phyloP scores from a whole-genome alignment of 1,284 basidiomycete genomes.

The Tausonia pullulans region DNA sequence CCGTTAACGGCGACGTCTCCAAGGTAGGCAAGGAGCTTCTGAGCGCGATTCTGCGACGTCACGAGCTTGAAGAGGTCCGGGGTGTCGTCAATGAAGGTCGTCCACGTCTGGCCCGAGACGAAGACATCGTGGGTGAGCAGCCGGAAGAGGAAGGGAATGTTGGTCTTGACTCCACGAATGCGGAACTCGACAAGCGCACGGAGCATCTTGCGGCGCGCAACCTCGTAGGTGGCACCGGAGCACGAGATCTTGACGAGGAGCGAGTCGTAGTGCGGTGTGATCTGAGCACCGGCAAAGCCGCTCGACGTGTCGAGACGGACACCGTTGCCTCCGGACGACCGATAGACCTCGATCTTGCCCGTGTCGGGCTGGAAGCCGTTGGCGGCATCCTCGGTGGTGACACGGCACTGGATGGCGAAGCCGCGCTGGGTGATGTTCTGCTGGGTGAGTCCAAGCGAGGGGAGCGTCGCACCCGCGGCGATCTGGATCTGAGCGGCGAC shows the following conservation, averaged over 20 bases:
- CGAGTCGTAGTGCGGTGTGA: constrained; percentile 99
- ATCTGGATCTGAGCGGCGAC: constrained; percentile 98
- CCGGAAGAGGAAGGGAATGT: constrained; percentile 98
- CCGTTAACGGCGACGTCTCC: constrained; percentile 97
- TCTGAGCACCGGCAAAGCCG: constrained; percentile 97
- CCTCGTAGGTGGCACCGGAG: constrained; percentile 95
- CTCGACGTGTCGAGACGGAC: constrained; percentile 95
- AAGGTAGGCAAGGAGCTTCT: constrained; percentile 92
- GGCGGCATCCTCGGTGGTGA: constrained; percentile 96
- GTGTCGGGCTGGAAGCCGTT: constrained; percentile 93
- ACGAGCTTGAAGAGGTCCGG: constrained; percentile 98
- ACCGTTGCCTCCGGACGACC: constrained; percentile 96
- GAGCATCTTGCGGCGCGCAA: constrained; percentile 97
- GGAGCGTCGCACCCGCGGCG: constrained; percentile 88
- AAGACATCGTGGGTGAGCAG: constrained; percentile 96
- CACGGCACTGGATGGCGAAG: constrained; percentile 95
- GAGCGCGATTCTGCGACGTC: constrained; percentile 94
- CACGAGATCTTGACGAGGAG: constrained; percentile 94
- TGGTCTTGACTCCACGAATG: constrained; percentile 98
- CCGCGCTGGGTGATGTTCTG: constrained; percentile 92
- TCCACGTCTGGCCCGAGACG: constrained; percentile 95
- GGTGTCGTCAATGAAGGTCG: constrained; percentile 98
- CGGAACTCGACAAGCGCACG: constrained; percentile 98
- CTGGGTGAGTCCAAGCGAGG: constrained; percentile 93
- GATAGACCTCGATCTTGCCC: constrained; percentile 98